Evolutionary conservation across 2,329 filamentous ascomycete genomes (phyloP).

Genomic region (Phialophora verrucosa): DNA sequence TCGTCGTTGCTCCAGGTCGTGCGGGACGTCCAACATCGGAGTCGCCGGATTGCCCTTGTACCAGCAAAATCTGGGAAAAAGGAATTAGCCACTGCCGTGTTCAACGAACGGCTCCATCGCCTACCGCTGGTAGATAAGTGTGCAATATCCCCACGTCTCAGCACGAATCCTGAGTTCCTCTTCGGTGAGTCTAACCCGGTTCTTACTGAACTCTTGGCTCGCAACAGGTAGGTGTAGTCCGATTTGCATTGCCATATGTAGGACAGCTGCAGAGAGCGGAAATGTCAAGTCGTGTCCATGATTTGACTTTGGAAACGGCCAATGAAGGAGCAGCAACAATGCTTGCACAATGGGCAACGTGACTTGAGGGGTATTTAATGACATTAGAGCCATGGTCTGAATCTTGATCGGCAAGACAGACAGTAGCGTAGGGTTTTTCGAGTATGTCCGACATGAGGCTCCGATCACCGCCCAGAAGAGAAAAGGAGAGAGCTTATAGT

Average conservation of each 20-base stretch:
- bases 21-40: slow-evolving; percentile 45
- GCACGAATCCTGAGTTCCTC: slow-evolving; percentile 47
- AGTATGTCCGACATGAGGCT: slow-evolving; percentile 47
- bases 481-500: slow-evolving; percentile 76
- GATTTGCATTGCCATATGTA: slow-evolving; percentile 53
- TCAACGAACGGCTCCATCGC: neutral
- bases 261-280: slow-evolving; percentile 45
- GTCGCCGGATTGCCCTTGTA: slow-evolving; percentile 48
- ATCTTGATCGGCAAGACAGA: slow-evolving; percentile 45
- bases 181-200: slow-evolving; percentile 44
- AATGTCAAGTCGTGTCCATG: slow-evolving; percentile 46
- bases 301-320: slow-evolving; percentile 49
- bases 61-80: slow-evolving; percentile 44
- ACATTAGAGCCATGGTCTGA: slow-evolving; percentile 45
- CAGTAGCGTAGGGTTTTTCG: slow-evolving; percentile 48
- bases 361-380: slow-evolving; percentile 42
- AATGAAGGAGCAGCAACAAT: slow-evolving; percentile 48
- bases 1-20: slow-evolving; percentile 46
- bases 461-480: slow-evolving; percentile 77
- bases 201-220: slow-evolving; percentile 50
- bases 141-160: slow-evolving; percentile 50
- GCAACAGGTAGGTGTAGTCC: slow-evolving; percentile 51
- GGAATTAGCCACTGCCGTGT: slow-evolving; percentile 13
- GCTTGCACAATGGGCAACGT: slow-evolving; percentile 47
- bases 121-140: slow-evolving; percentile 50